Conservation (phyloP, 176 grass and related monocot species). For the Oryza punctata region DNA sequence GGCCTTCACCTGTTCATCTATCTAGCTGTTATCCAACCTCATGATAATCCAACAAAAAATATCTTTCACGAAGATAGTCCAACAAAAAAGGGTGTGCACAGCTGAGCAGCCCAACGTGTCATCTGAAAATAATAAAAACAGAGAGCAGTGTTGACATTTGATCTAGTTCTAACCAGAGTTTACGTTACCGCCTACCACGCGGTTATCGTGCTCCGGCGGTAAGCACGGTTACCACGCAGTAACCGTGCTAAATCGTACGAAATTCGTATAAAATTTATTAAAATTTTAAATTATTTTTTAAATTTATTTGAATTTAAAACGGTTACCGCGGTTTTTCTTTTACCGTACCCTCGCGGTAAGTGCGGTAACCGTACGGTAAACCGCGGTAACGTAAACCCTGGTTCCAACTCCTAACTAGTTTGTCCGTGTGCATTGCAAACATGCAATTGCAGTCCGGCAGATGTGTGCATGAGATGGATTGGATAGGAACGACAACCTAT, state of each 20-base stretch:
- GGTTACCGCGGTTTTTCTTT: too few relatives aligned
- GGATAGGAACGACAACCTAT: slow-evolving; percentile 52
- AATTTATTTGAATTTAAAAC: too few relatives aligned
- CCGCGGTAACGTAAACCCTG: too few relatives aligned
- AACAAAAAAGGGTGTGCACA: slow-evolving; percentile 10
- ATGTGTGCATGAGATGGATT: slow-evolving; percentile 39
- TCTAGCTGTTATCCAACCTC: slow-evolving; percentile 1
- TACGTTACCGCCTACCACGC: too few relatives aligned
- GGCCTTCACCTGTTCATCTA: not conserved
- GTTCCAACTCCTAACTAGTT: slow-evolving; percentile 1
- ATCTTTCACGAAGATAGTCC: slow-evolving; percentile 14
- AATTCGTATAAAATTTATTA: too few relatives aligned
- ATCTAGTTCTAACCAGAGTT: slow-evolving; percentile 35
- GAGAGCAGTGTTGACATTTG: slow-evolving; percentile 28
- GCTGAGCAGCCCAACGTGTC: slow-evolving; percentile 10
- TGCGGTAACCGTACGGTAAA: too few relatives aligned
- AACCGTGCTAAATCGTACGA: too few relatives aligned
- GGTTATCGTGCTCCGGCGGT: too few relatives aligned
- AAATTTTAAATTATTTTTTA: too few relatives aligned
- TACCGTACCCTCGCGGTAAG: too few relatives aligned
- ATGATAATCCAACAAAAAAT: slow-evolving; percentile 32
- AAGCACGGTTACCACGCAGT: too few relatives aligned
- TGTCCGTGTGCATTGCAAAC: not conserved
- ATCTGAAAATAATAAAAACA: not conserved
- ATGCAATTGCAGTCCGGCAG: not conserved